A percentile compares a stretch with the other conserved stretches of the same genome.
These are phyloP conservation scores for Diaporthe capsici DNA, from an alignment of 2,329 filamentous ascomycete species.

Conservation along the genomic window DNA sequence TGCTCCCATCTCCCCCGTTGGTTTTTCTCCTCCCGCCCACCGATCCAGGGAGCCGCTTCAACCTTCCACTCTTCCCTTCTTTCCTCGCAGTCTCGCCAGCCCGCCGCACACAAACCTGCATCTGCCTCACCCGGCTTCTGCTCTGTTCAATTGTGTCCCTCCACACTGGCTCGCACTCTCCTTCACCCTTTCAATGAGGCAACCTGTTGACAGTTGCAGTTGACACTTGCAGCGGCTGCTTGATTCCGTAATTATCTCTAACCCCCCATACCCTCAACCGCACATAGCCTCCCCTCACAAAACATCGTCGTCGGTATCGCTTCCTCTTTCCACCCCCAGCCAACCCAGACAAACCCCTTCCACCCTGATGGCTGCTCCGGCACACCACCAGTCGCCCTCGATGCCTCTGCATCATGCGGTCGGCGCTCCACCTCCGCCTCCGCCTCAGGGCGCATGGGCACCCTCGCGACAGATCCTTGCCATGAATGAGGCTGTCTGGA, in stretches of 20 bases:
- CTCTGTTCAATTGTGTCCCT: constrained; percentile 32
- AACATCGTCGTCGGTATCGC: constrained; percentile 5
- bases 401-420: constrained; percentile 72
- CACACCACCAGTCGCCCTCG: constrained; percentile 81
- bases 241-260: constrained; percentile 18
- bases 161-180: neutral
- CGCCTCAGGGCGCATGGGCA: constrained; percentile 69
- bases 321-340: constrained; percentile 20
- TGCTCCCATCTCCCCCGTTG: constrained; percentile 42
- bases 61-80: constrained; percentile 41
- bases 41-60: constrained; percentile 41
- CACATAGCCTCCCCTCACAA: neutral
- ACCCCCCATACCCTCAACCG: neutral
- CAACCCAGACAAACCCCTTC: constrained; percentile 23
- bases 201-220: constrained; percentile 23
- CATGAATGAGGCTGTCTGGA: constrained; percentile 91
- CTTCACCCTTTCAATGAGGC: constrained; percentile 31
- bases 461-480: constrained; percentile 81
- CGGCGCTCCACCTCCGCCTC: constrained; percentile 73
- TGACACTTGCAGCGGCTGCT: constrained; percentile 21
- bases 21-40: constrained; percentile 42
- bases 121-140: constrained; percentile 9
- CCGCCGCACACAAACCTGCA: constrained; percentile 26
- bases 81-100: constrained; percentile 29
- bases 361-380: constrained; percentile 74